phyloP scores from a whole-genome alignment of 108 stramenopile genomes.

The Aurantiochytrium sp. region DNA sequence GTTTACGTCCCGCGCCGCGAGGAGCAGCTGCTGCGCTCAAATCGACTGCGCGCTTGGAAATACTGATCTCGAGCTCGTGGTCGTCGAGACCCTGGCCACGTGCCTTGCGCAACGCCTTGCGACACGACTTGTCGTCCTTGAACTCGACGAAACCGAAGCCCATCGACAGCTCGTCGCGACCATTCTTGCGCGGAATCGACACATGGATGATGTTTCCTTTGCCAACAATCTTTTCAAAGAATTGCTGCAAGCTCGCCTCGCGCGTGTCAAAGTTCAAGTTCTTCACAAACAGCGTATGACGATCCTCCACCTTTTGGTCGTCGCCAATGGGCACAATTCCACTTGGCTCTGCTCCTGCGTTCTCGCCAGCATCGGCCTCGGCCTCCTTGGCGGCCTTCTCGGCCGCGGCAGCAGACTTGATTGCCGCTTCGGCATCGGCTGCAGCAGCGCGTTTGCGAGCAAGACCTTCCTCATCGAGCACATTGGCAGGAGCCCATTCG shows the following conservation, averaged over 20 bases:
- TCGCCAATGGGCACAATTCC: not conserved
- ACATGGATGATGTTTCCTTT: slow-evolving; percentile 62
- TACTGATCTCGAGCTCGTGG: slow-evolving; percentile 74
- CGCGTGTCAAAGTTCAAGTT: slow-evolving; percentile 84
- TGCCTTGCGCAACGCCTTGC: slow-evolving; percentile 64
- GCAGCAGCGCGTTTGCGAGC: slow-evolving; percentile 17
- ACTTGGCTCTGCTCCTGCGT: not conserved
- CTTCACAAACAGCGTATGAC: slow-evolving; percentile 77
- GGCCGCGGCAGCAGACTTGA: slow-evolving; percentile 16
- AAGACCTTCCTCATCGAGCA: slow-evolving; percentile 23
- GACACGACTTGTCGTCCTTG: slow-evolving; percentile 52
- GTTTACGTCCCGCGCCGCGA: not conserved
- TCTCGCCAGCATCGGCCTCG: not conserved
- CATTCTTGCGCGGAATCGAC: slow-evolving; percentile 66
- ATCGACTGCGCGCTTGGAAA: slow-evolving; percentile 52
- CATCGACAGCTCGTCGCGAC: slow-evolving; percentile 68
- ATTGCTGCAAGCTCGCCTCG: slow-evolving; percentile 58
- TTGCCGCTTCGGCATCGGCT: not conserved
- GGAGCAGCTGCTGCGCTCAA: not conserved
- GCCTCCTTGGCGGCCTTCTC: not conserved
- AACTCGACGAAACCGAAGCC: slow-evolving; percentile 98
- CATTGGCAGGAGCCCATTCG: slow-evolving; percentile 85
- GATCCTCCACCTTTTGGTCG: not conserved
- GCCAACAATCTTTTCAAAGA: slow-evolving; percentile 50
- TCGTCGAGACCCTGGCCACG: slow-evolving; percentile 80